Percentiles rank a stretch among this genome's conserved stretches.
phyloP scores from a whole-genome alignment of 176 grass and related monocot species.

The Bonia amplexicaulis region DNA sequence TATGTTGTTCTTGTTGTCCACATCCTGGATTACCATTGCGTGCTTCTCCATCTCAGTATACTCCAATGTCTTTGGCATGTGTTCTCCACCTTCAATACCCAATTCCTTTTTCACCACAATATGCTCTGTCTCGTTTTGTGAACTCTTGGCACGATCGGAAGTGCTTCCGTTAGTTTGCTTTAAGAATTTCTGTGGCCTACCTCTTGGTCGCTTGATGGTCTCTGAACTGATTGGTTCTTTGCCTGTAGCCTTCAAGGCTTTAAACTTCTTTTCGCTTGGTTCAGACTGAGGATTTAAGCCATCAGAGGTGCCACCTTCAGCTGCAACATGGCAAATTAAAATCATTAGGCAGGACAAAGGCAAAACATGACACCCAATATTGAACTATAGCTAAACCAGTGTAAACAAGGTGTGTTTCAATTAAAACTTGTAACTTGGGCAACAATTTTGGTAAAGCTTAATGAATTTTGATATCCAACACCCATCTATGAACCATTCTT shows the following conservation, averaged over 20 bases:
- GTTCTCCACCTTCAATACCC: background rate
- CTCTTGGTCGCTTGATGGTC: background rate
- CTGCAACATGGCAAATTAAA: slow-evolving; percentile 13
- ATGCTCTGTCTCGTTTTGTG: background rate
- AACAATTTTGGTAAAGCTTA: background rate
- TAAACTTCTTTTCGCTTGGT: slow-evolving; percentile 7
- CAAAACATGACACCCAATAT: background rate
- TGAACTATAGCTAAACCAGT: background rate
- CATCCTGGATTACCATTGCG: background rate
- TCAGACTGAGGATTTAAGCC: slow-evolving; percentile 7
- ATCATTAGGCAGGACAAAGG: background rate
- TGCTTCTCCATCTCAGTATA: background rate
- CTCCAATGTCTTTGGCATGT: background rate
- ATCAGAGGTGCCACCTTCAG: slow-evolving; percentile 18
- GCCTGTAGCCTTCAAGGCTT: background rate
- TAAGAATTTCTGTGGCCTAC: slow-evolving; percentile 28
- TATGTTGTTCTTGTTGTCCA: background rate
- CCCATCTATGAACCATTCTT: too few species aligned
- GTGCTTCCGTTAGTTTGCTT: slow-evolving; percentile 1
- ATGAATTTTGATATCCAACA: background rate
- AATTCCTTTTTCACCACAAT: background rate
- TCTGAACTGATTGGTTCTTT: background rate
- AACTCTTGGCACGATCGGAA: background rate
- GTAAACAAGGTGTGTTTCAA: background rate
- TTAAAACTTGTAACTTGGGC: background rate